Evolutionary conservation across 768 basidiomycete genomes (phyloP).

Genomic region (Panellus pusillus): DNA sequence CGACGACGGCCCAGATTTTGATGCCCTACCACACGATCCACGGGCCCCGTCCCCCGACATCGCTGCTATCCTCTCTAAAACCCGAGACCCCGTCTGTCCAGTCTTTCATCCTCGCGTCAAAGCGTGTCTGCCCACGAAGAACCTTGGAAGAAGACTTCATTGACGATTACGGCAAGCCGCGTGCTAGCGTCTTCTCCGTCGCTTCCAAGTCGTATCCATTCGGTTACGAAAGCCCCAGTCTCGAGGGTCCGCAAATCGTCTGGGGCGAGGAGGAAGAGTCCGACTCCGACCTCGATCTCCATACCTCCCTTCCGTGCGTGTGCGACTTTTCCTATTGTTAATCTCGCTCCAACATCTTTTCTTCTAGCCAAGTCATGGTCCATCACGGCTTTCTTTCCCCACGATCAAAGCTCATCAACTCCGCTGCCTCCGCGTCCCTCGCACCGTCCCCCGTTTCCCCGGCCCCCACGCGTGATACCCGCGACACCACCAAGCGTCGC

Average conservation of each 20-base stretch:
- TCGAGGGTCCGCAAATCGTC: slow-evolving; percentile 25
- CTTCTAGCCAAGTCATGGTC: slow-evolving; percentile 60
- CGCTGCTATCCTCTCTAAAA: slow-evolving; percentile 37
- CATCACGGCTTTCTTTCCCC: slow-evolving; percentile 67
- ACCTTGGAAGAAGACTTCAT: slow-evolving; percentile 25
- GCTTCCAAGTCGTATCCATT: slow-evolving; percentile 15
- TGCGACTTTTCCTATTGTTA: slow-evolving; percentile 8
- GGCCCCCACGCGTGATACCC: slow-evolving; percentile 15
- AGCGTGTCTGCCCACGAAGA: not conserved
- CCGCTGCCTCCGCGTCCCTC: slow-evolving; percentile 14
- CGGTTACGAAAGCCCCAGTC: slow-evolving; percentile 13
- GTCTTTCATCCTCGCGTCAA: slow-evolving; percentile 4
- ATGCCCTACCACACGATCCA: slow-evolving; percentile 5
- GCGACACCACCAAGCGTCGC: slow-evolving; percentile 57
- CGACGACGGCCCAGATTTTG: slow-evolving; percentile 21
- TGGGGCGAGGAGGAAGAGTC: slow-evolving; percentile 43
- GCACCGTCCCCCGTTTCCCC: not conserved
- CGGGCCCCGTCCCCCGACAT: slow-evolving; percentile 38
- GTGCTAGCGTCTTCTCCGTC: slow-evolving; percentile 3
- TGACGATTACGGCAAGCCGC: slow-evolving; percentile 26
- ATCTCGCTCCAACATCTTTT: slow-evolving; percentile 1
- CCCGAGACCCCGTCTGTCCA: slow-evolving; percentile 30
- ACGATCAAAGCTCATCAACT: slow-evolving; percentile 56
- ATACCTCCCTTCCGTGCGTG: slow-evolving; percentile 69
- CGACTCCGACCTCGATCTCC: slow-evolving; percentile 67